phyloP scores from a whole-genome alignment of 78 protist species.

The Dictyostelium purpureum region DNA sequence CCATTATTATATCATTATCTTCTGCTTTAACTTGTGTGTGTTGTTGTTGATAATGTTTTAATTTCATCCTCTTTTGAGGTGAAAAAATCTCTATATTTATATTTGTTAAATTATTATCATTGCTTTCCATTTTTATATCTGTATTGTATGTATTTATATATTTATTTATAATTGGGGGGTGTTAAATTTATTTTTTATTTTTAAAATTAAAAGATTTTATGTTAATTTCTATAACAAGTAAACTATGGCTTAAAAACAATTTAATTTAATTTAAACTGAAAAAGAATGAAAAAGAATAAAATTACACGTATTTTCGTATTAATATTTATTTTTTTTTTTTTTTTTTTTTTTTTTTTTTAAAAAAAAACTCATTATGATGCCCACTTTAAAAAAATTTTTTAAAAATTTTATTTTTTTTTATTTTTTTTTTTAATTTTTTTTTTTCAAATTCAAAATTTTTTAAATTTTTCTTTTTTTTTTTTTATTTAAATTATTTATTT shows the following conservation, averaged over 20 bases:
- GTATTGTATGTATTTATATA: background rate
- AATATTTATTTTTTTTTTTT: no score
- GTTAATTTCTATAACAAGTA: no score
- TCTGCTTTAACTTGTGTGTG: background rate
- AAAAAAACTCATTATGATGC: no score
- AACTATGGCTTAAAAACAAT: no score
- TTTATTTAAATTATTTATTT: background rate
- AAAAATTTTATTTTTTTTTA: background rate
- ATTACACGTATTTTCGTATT: no score
- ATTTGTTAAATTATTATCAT: conserved; percentile 18
- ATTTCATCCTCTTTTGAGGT: conserved; percentile 61
- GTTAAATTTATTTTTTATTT: no score
- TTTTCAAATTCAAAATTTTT: background rate
- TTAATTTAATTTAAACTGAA: no score
- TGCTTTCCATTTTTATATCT: background rate
- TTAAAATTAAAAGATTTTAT: no score
- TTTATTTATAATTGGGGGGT: no score
- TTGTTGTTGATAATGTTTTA: conserved; percentile 1
- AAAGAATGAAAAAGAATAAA: no score
- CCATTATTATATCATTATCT: background rate
- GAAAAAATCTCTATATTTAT: conserved; percentile 70
- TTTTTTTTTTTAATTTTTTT: background rate
- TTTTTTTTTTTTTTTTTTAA: no score
- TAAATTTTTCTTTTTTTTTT: background rate
- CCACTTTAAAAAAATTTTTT: no score